phyloP scores from a whole-genome alignment of 202 grass and related monocot species.

The Eragrostis tef region DNA sequence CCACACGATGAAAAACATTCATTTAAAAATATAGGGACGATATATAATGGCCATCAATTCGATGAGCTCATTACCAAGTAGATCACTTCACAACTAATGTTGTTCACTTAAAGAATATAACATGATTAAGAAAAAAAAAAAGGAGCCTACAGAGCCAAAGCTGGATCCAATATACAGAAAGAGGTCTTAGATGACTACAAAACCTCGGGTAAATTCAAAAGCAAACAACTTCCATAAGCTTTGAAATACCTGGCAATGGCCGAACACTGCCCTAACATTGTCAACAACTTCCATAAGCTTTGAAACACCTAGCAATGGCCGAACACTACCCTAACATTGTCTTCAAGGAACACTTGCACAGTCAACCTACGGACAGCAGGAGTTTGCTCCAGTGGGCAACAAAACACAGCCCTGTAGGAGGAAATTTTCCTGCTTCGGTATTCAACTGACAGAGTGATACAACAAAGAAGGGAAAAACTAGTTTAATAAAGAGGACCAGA shows the following conservation, averaged over 20 bases:
- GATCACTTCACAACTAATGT: slow-evolving; percentile 9
- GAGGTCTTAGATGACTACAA: background rate
- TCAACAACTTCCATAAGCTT: background rate
- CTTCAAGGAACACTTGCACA: slow-evolving; percentile 38
- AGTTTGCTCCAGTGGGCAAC: slow-evolving; percentile 42
- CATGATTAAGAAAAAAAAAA: background rate
- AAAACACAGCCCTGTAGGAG: slow-evolving; percentile 52
- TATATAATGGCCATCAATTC: background rate
- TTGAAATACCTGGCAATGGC: background rate
- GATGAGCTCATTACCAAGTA: background rate
- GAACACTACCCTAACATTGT: background rate
- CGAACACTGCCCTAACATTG: background rate
- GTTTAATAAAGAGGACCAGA: background rate
- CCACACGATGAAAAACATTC: background rate
- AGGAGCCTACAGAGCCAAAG: background rate
- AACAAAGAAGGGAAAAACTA: background rate
- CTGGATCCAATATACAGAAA: background rate
- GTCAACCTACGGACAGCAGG: slow-evolving; percentile 30
- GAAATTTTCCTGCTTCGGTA: background rate
- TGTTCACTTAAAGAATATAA: background rate
- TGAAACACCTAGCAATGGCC: background rate
- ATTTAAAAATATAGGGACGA: background rate
- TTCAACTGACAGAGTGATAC: background rate
- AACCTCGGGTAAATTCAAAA: background rate
- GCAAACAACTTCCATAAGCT: background rate